Base-by-base conservation (phyloP, 2,329 filamentous ascomycete species). In the Nectriaceae sp. region DNA sequence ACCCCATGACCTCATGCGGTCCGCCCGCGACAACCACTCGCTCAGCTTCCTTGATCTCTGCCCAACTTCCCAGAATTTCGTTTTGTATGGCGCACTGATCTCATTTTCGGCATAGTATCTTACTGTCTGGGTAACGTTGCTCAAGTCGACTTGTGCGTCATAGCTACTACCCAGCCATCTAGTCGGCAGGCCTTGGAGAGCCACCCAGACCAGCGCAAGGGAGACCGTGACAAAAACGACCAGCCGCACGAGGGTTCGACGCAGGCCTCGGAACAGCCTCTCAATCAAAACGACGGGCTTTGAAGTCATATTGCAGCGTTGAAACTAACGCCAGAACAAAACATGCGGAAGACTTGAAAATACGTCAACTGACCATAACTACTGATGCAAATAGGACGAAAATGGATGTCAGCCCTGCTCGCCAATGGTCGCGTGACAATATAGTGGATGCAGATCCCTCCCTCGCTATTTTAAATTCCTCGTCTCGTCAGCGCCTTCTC, bases 31-130 rank as follows among this genome's bases (percentile, higher is more conserved):
- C 10, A 64, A 20, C 61, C 54, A 57, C 5, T 37, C 21, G 10
- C 44, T 44, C 2, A 57, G 33, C 4, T 47, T 18, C 6, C 44
- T 46, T 3, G 54, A 49, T 2, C 67, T 52, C 16, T 63, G 61
- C 3, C 67, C 67, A 2, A 61, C 52, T 33, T 68, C 64, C 47
- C 65, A 67, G 21, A 68, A 68, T 0, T 60, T 39, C 2, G 57
- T 44, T 15, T 62, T 62, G 52, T 64, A 68, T 0, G 66, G 67
- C 4, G 58, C 31, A 4, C 47, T 5, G 19, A 68, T 49, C 2
- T 55, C 53, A 4, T 55, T 51, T 5, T 65, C 53, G 10, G 53
- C 54, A 24, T 60, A 65, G 6, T 54, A 42, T 1, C 48, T 48
- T 0, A 42, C 43, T 11, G 22, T 37, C 11, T 42, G 20, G 1